Base-by-base conservation (phyloP, 805 yeast species). In the Naumovozyma castellii region DNA sequence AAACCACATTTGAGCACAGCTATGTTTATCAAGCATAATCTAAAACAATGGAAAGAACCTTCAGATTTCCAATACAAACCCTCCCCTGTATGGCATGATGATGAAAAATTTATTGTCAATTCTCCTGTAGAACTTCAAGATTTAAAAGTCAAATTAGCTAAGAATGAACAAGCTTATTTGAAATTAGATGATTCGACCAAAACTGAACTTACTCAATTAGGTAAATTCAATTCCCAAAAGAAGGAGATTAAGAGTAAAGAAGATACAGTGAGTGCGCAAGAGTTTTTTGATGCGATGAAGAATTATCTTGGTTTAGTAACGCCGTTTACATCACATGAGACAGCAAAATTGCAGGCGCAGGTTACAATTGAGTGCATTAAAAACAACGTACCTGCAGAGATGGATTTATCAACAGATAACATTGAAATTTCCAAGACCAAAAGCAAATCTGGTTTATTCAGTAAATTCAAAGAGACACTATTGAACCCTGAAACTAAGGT, bases 21-120 rank as follows among this genome's bases (percentile, higher is more conserved):
- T 27, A 90, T 92, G 97, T 92, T 79, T 61, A 78, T 87, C 41
- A 87, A 87, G 54, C 99, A 92, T 63, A 92, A 92, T 58, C 45
- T 72, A 18, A 62, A 64, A 15, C 67, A 67, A 13, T 92, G 96
- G 97, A 69, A 69, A 34, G 97, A 87, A 51, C 97, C 97, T 1
- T 67, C 66, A 5, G 97, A 90, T 63, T 85, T 83, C 55, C 71
- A 76, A 48, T 92, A 83, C 53, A 73, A 84, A 46, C 96, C 97
- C 1, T 80, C 94, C 18, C 79, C 87, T 22, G 80, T 92, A 32
- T 92, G 98, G 98, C 97, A 90, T 62, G 98, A 92, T 54, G 97
- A 92, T 61, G 95, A 86, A 47, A 66, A 73, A 28, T 71, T 84
- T 53, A 69, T 80, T 46, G 71, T 77, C 1, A 67, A 72, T 4